A percentile compares a stretch with the other conserved stretches of the same genome.
Evolutionary conservation across 202 grass and related monocot species (phyloP).

Genomic region (Panicum hallii): DNA sequence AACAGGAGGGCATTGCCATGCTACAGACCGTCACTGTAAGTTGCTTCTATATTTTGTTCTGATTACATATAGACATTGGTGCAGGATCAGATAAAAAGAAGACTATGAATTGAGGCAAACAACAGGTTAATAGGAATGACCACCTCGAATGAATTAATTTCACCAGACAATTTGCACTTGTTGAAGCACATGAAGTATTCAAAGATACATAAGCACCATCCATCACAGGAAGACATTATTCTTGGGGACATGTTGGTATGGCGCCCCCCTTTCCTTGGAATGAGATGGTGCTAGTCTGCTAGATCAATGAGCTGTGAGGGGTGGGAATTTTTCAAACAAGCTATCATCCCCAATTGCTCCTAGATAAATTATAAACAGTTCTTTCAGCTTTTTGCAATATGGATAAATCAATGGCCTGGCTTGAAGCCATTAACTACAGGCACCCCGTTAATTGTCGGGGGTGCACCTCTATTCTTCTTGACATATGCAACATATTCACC

Average conservation of each 20-base stretch:
- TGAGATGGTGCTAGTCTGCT: slow-evolving; percentile 31
- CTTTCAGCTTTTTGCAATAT: slow-evolving; percentile 26
- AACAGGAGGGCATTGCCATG: slow-evolving; percentile 59
- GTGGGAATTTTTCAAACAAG: slow-evolving; percentile 45
- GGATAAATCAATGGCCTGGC: slow-evolving; percentile 70
- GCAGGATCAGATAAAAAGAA: background rate
- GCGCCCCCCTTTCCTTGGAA: slow-evolving; percentile 12
- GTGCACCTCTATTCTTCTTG: slow-evolving; percentile 72
- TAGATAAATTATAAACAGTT: slow-evolving; percentile 51
- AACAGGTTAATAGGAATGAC: background rate
- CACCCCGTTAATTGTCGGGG: slow-evolving; percentile 50
- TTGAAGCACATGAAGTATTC: slow-evolving; percentile 29
- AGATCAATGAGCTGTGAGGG: slow-evolving; percentile 48
- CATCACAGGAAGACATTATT: slow-evolving; percentile 18
- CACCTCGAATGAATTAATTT: slow-evolving; percentile 22
- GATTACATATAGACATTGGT: background rate
- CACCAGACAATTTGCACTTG: slow-evolving; percentile 33
- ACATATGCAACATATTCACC: slow-evolving; percentile 79
- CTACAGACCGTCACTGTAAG: slow-evolving; percentile 21
- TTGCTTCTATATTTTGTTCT: background rate
- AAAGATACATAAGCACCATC: slow-evolving; percentile 41
- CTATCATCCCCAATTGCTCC: slow-evolving; percentile 48
- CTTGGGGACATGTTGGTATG: background rate
- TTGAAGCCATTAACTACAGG: slow-evolving; percentile 71
- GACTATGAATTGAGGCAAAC: background rate